Conservation (phyloP, 2,329 filamentous ascomycete species). For the Aureobasidium sp. region DNA sequence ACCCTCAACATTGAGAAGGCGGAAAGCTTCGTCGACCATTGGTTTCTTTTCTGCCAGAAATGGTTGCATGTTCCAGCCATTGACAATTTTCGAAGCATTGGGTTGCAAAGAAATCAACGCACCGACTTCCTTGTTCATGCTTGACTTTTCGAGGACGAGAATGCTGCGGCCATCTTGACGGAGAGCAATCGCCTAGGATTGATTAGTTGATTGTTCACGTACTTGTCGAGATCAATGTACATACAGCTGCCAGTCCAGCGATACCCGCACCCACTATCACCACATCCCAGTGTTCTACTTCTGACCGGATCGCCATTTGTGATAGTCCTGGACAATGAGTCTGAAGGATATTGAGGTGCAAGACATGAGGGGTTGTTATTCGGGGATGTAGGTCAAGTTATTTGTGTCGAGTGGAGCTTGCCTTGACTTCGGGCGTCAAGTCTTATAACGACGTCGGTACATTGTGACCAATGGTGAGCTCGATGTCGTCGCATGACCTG, state of each 20-base stretch:
- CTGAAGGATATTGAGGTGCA: conserved; percentile 12
- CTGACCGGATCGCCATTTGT: conserved; percentile 15
- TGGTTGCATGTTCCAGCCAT: conserved; percentile 26
- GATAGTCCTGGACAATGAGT: conserved; percentile 11
- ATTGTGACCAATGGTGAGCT: not conserved
- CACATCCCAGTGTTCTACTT: conserved; percentile 15
- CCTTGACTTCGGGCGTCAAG: not conserved
- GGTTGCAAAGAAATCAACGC: conserved; percentile 39
- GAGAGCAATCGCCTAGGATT: conserved; percentile 30
- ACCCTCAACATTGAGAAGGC: conserved; percentile 30
- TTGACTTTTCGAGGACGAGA: conserved; percentile 26
- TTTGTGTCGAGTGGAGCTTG: not conserved
- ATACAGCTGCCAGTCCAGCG: conserved; percentile 20
- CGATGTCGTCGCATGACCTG: conserved; percentile 3
- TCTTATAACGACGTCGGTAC: conserved; percentile 1
- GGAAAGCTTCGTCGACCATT: conserved; percentile 33
- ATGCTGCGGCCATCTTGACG: conserved; percentile 27
- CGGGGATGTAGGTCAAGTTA: not conserved
- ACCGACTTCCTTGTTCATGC: conserved; percentile 32
- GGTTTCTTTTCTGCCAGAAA: conserved; percentile 27
- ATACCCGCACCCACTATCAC: conserved; percentile 23
- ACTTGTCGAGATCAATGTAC: not conserved
- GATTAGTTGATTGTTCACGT: not conserved
- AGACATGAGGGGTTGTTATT: conserved; percentile 2
- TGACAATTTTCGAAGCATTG: conserved; percentile 34